These are phyloP conservation scores for Laetiporus sulphureus DNA, from an alignment of 1,284 basidiomycete species.

Conservation along the genomic window DNA sequence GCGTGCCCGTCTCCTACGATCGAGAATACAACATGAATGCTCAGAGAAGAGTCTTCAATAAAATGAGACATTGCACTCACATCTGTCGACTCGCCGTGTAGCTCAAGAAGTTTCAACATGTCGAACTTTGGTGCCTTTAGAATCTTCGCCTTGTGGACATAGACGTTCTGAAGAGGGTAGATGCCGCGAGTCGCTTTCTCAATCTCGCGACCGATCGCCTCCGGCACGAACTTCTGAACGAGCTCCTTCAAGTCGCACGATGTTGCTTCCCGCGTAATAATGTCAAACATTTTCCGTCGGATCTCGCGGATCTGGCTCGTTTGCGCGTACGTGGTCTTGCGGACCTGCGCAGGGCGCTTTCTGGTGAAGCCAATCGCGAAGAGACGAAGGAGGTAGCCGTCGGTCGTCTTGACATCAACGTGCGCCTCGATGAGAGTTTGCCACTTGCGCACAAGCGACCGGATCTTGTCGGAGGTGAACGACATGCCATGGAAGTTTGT, in stretches of 20 bases:
- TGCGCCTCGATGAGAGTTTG: constrained; percentile 98
- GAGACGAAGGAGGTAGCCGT: constrained; percentile 98
- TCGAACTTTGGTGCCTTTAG: constrained; percentile 98
- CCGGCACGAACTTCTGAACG: constrained; percentile 98
- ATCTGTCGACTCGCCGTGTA: constrained; percentile 91
- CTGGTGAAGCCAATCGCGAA: constrained; percentile 99
- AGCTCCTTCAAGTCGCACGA: constrained; percentile 97
- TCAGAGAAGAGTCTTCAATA: too few relatives aligned
- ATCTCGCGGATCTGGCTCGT: constrained; percentile 95
- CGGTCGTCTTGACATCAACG: constrained; percentile 98
- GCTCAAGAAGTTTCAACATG: constrained; percentile 89
- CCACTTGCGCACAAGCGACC: constrained; percentile 99
- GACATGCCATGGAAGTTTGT: constrained; percentile 99
- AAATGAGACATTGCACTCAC: constrained; percentile 41
- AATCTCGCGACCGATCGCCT: constrained; percentile 98
- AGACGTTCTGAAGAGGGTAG: constrained; percentile 98
- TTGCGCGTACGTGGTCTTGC: constrained; percentile 99
- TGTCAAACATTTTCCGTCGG: constrained; percentile 99
- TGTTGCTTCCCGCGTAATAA: constrained; percentile 95
- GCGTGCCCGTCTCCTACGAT: constrained; percentile 79
- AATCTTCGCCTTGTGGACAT: constrained; percentile 97
- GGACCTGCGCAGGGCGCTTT: constrained; percentile 93
- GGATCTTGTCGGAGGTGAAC: constrained; percentile 99
- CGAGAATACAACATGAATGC: constrained; percentile 9
- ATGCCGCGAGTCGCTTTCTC: constrained; percentile 97